A percentile compares a stretch with the other conserved stretches of the same genome.
phyloP scores from a whole-genome alignment of 2,329 filamentous ascomycete species.

The Botrytis byssoidea region DNA sequence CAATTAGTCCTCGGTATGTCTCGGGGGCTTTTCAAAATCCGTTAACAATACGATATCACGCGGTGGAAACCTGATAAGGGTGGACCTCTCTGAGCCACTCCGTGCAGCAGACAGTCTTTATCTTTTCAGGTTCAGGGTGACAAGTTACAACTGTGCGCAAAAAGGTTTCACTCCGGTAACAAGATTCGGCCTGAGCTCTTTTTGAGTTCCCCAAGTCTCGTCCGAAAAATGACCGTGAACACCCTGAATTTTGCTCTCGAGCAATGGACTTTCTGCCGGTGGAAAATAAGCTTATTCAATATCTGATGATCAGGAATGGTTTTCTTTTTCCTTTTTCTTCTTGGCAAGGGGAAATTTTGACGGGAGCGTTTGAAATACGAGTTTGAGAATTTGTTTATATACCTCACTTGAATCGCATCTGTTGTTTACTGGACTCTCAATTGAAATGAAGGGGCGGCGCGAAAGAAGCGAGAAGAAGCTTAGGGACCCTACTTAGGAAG shows the following conservation, averaged over 20 bases:
- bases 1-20: conserved; percentile 12
- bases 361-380: background rate
- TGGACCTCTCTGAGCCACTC: background rate
- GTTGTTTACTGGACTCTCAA: too few species aligned
- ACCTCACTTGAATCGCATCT: background rate
- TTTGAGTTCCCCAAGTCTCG: background rate
- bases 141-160: background rate
- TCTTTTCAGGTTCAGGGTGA: background rate
- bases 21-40: background rate
- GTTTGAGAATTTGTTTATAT: background rate
- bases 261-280: background rate
- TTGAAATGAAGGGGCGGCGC: conserved; percentile 5
- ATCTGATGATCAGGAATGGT: background rate
- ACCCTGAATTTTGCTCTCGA: background rate
- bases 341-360: background rate
- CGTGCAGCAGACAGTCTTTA: background rate
- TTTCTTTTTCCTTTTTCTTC: background rate
- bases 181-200: conserved; percentile 2
- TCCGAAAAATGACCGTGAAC: conserved; percentile 4
- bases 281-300: conserved; percentile 8
- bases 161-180: conserved; percentile 5
- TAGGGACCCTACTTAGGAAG: background rate
- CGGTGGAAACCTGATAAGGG: conserved; percentile 15
- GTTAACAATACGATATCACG: background rate
- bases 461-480: conserved; percentile 8